Evolutionary conservation across 768 basidiomycete genomes (phyloP).

Genomic region (Postia placenta): DNA sequence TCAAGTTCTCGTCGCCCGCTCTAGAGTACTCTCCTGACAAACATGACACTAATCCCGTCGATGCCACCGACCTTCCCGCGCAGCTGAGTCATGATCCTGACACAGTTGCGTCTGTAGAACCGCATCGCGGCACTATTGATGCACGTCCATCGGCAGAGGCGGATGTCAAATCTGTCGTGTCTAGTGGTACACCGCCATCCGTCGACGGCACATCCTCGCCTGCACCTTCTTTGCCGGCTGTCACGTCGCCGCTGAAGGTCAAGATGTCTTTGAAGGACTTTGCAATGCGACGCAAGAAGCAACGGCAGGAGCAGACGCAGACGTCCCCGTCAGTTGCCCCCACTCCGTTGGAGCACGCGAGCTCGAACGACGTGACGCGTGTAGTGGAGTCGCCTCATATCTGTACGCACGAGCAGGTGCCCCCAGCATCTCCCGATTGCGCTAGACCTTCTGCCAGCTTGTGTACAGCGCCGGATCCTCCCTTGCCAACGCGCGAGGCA

Average conservation of each 20-base stretch:
- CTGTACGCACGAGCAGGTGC: neutral
- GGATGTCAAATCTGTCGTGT: neutral
- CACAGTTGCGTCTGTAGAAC: neutral
- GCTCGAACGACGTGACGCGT: too few species aligned
- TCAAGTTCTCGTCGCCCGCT: too few species aligned
- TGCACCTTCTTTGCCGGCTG: slow-evolving; percentile 16
- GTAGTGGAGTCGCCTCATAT: neutral
- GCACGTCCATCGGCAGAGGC: too few species aligned
- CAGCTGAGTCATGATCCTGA: neutral
- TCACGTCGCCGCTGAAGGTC: slow-evolving; percentile 45
- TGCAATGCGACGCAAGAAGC: slow-evolving; percentile 47
- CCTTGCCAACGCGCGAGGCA: too few species aligned
- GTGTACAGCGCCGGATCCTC: neutral
- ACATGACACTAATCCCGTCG: neutral
- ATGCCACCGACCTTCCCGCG: neutral
- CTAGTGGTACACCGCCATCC: neutral
- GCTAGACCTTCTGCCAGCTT: neutral
- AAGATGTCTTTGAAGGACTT: slow-evolving; percentile 55
- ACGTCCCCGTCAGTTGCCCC: neutral
- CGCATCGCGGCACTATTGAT: too few species aligned
- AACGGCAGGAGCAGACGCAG: slow-evolving; percentile 33
- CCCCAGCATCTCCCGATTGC: neutral
- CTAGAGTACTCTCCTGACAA: neutral
- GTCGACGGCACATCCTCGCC: neutral
- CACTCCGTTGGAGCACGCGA: neutral